These are phyloP conservation scores for Trichothecium roseum DNA, from an alignment of 2,329 filamentous ascomycete genomes.

Conservation along the genomic window DNA sequence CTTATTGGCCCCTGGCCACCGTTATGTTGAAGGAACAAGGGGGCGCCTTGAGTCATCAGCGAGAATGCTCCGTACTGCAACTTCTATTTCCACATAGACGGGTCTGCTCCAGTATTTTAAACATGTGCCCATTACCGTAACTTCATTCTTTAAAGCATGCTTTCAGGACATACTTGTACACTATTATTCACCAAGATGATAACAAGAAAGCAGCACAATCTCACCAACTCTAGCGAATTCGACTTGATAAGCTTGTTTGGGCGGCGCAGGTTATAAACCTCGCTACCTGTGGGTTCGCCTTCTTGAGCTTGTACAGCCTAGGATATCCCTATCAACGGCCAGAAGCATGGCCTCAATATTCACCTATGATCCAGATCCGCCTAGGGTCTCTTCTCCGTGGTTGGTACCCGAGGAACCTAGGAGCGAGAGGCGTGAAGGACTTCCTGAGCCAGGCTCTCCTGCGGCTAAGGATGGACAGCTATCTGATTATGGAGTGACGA, in stretches of 20 bases:
- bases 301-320: too few species aligned
- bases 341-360: constrained; percentile 81
- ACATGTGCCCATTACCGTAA: too few species aligned
- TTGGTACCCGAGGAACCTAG: constrained; percentile 42
- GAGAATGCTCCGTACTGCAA: too few species aligned
- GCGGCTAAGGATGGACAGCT: constrained; percentile 13
- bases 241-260: constrained; percentile 10
- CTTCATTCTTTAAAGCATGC: too few species aligned
- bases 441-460: constrained; percentile 20
- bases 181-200: constrained; percentile 15
- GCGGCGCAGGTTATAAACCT: not conserved
- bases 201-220: constrained; percentile 8
- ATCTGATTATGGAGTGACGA: constrained; percentile 57
- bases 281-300: too few species aligned
- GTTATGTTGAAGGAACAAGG: too few species aligned
- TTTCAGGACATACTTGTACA: constrained; percentile 2
- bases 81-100: constrained; percentile 1
- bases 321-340: too few species aligned
- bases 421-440: constrained; percentile 20
- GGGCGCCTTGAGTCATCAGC: too few species aligned
- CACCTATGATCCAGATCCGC: constrained; percentile 83
- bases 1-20: too few species aligned
- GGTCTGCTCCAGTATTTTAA: too few species aligned
- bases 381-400: constrained; percentile 87
- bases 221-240: constrained; percentile 1